Conservation (phyloP, 2,329 filamentous ascomycete species). For the Dendrostoma leiphaemia region DNA sequence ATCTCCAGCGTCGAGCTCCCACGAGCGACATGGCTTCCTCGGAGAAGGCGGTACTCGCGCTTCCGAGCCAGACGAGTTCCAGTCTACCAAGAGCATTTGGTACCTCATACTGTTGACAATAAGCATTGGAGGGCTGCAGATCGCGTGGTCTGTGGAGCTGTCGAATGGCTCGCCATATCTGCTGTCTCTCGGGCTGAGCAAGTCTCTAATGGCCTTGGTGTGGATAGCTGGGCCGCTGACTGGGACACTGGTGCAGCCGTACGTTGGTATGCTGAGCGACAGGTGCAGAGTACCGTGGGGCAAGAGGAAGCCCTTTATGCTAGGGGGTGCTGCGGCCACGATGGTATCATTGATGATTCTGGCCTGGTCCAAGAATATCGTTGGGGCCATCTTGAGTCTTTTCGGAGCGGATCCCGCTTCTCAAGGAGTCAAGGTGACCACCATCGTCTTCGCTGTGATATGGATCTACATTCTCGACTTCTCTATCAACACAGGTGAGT, state of each 20-base stretch:
- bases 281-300: conserved; percentile 73
- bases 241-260: conserved; percentile 77
- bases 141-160: conserved; percentile 93
- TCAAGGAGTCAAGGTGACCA: conserved; percentile 57
- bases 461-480: conserved; percentile 92
- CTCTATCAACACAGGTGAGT: conserved; percentile 82
- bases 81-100: conserved; percentile 76
- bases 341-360: conserved; percentile 66
- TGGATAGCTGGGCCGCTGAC: conserved; percentile 83
- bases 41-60: conserved; percentile 21
- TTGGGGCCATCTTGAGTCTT: conserved; percentile 64
- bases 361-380: conserved; percentile 71
- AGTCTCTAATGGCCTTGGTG: conserved; percentile 77
- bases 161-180: conserved; percentile 89
- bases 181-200: conserved; percentile 77
- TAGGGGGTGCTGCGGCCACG: conserved; percentile 66
- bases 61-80: conserved; percentile 44
- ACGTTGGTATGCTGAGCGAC: conserved; percentile 79
- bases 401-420: conserved; percentile 71
- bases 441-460: conserved; percentile 77
- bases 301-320: conserved; percentile 79
- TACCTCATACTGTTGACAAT: conserved; percentile 85
- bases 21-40: conserved; percentile 31
- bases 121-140: conserved; percentile 83
- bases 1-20: conserved; percentile 36